Percentiles rank a stretch among this genome's conserved stretches.
phyloP scores from a whole-genome alignment of 352 stramenopile genomes.

The Pythium phragmitis region DNA sequence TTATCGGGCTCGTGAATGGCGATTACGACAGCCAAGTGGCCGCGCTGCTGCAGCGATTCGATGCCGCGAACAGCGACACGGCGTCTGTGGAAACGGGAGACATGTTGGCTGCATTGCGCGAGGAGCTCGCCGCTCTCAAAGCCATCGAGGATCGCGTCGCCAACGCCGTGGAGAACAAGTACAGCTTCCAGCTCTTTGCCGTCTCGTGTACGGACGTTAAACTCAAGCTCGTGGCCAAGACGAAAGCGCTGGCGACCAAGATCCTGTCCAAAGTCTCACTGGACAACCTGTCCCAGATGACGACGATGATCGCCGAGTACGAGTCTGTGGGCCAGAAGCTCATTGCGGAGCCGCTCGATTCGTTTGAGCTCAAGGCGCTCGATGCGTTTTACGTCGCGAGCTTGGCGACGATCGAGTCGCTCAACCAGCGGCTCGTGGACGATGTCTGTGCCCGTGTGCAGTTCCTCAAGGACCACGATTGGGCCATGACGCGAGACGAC shows the following conservation, averaged over 20 bases:
- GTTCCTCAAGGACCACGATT: constrained; percentile 90
- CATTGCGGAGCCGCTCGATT: constrained; percentile 87
- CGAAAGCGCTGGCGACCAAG: constrained; percentile 59
- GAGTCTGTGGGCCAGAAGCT: constrained; percentile 87
- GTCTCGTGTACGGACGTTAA: constrained; percentile 90
- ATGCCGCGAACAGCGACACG: background rate
- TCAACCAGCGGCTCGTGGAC: constrained; percentile 77
- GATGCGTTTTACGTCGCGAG: constrained; percentile 84
- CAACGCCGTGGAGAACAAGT: constrained; percentile 75
- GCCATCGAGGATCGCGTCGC: constrained; percentile 45
- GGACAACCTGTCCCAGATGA: constrained; percentile 89
- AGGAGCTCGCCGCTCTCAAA: constrained; percentile 59
- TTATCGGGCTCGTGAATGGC: constrained; percentile 77
- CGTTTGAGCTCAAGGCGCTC: constrained; percentile 87
- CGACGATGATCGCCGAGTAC: constrained; percentile 80
- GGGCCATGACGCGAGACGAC: constrained; percentile 85
- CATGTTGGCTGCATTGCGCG: constrained; percentile 41
- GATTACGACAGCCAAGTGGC: constrained; percentile 69
- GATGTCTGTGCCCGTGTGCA: constrained; percentile 76
- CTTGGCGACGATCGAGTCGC: constrained; percentile 60
- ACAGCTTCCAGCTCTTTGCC: constrained; percentile 88
- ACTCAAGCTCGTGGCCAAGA: constrained; percentile 70
- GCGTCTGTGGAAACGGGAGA: constrained; percentile 33
- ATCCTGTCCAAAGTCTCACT: constrained; percentile 82
- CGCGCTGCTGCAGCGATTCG: constrained; percentile 34